Percentiles rank a stretch among this genome's conserved stretches.
Conservation (phyloP, 306 rosid genomes). For the Benincasa hispida region DNA sequence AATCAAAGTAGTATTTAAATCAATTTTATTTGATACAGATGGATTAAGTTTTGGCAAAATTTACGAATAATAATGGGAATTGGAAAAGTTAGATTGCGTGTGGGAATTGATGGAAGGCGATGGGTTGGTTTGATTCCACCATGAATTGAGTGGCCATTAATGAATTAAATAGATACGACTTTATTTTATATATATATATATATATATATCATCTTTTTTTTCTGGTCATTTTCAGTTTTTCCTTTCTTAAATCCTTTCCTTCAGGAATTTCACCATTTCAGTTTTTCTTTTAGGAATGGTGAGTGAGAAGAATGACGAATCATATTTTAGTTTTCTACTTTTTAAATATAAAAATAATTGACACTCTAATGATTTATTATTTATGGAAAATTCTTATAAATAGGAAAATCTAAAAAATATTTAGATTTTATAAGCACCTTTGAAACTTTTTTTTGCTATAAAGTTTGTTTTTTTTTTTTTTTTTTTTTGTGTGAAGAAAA, state of each 20-base stretch:
- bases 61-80: too few species aligned
- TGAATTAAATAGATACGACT: not conserved
- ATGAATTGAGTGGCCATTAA: not conserved
- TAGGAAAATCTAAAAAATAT: too few species aligned
- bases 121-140: constrained; percentile 5
- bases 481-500: too few species aligned
- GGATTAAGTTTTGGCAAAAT: too few species aligned
- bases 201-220: not conserved
- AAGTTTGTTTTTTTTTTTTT: too few species aligned
- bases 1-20: too few species aligned
- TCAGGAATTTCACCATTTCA: not conserved
- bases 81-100: constrained; percentile 25
- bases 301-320: not conserved
- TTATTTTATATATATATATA: too few species aligned
- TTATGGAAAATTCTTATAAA: too few species aligned
- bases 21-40: too few species aligned
- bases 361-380: not conserved
- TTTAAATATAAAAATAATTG: not conserved
- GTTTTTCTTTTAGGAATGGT: not conserved
- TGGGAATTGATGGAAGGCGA: constrained; percentile 18
- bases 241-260: not conserved
- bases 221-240: not conserved
- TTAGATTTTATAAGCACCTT: too few species aligned
- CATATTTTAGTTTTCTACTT: not conserved
- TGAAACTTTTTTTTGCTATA: too few species aligned